phyloP scores from a whole-genome alignment of 2,329 filamentous ascomycete genomes.

The Trichoderma atrobrunneum region DNA sequence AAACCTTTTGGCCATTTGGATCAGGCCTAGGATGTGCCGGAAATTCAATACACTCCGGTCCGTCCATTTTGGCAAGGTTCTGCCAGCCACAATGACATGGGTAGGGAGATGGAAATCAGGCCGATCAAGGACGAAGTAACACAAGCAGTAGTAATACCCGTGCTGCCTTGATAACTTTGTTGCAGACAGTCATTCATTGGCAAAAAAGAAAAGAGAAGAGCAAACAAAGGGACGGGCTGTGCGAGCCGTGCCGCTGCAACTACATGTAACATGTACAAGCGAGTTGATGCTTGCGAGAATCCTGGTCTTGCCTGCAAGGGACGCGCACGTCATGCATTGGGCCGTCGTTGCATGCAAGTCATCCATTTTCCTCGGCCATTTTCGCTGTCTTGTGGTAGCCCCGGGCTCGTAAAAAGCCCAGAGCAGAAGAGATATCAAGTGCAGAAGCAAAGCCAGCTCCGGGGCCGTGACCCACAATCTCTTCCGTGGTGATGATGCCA shows the following conservation, averaged over 20 bases:
- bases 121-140: not conserved
- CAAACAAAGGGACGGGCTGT: not conserved
- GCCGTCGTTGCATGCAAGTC: conserved; percentile 15
- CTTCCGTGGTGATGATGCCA: not conserved
- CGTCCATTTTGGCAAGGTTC: not conserved
- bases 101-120: not conserved
- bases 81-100: conserved; percentile 1
- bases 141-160: not conserved
- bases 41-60: not conserved
- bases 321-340: conserved; percentile 14
- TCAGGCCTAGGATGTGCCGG: not conserved
- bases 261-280: not conserved
- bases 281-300: not conserved
- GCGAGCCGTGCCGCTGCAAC: not conserved
- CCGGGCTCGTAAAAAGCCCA: not conserved
- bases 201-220: not conserved
- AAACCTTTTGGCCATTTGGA: not conserved
- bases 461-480: not conserved
- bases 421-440: not conserved
- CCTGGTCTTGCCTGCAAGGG: conserved; percentile 9
- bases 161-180: not conserved
- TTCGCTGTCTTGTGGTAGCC: not conserved
- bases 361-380: conserved; percentile 9
- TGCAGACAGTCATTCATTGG: not conserved
- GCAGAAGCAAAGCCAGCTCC: not conserved